Base-by-base conservation (phyloP, 2,329 filamentous ascomycete species). In the Lachnellula cervina region DNA sequence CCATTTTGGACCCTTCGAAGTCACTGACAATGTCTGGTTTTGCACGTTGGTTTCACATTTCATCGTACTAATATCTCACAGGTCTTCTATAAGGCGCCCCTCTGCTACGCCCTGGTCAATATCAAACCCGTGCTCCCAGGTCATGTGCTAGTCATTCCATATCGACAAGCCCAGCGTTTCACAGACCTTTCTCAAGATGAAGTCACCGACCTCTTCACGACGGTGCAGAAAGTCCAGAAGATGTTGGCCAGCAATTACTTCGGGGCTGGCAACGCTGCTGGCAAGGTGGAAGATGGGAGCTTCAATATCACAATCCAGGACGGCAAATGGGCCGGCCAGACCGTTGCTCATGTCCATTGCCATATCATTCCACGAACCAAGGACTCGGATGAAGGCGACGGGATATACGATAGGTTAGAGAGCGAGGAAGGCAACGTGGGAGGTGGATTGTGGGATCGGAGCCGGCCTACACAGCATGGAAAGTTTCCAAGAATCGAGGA, bases 261-360 rank as follows among this genome's bases (percentile, higher is more conserved):
- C 28, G 49, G 62, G 7, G 76, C 81, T 66, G 76, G 77, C 32
- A 71, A 84, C 59, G 69, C 52, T 65, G 17, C n/a, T 8, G 59
- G 60, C 16, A 54, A 51, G 43, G 69, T 73, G 9, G 73, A 79
- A 35, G 87, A 84, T 5, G 84, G 89, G 9, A 88, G 89, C 57
- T 87, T 97, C 74, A 97, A 96, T 69, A 86, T 99, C 49, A 92
- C 93, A 0, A 81, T 99, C n/a, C 94, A 99, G 71, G 94, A 99
- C 71, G 94, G 94, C 19, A 76, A 79, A 34, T 90, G 91, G 57
- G 90, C 94, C 1, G 94, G 94, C 0, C 94, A 99, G 80, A 96
- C 90, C 55, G 93, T 99, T 45, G 80, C 90, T 8, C 94, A 99
- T 74, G 84, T 97, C 14, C 94, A 99, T 74, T 88, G 91, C 25